Conservation (phyloP, 495 filamentous ascomycete genomes). For the Penicillium paxilli region DNA sequence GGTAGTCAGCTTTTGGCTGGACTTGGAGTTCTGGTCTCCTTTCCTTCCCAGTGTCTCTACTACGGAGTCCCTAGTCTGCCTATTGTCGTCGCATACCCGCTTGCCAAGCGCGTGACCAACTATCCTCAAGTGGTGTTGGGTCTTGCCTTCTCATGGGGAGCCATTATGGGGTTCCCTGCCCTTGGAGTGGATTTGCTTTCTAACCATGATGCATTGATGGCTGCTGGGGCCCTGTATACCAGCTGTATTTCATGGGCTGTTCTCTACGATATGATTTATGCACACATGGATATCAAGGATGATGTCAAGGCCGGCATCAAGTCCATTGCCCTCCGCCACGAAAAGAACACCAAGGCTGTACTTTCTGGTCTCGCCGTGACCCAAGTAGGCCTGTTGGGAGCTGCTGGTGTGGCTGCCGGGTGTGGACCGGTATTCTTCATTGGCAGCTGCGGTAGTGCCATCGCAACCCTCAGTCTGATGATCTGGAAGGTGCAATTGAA, state of each 20-base stretch:
- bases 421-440: constrained; percentile 84
- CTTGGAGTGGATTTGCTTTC: constrained; percentile 77
- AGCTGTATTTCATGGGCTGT: constrained; percentile 94
- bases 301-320: constrained; percentile 93
- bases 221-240: constrained; percentile 73
- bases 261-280: constrained; percentile 98
- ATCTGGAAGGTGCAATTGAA: constrained; percentile 86
- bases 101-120: constrained; percentile 91
- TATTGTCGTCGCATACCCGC: constrained; percentile 80
- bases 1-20: constrained; percentile 79
- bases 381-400: constrained; percentile 78
- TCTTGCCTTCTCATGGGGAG: constrained; percentile 94
- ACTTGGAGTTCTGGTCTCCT: constrained; percentile 79
- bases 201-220: constrained; percentile 61
- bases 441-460: constrained; percentile 81
- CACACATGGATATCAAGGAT: constrained; percentile 97
- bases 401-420: constrained; percentile 70
- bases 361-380: constrained; percentile 70
- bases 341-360: constrained; percentile 82
- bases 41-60: constrained; percentile 79
- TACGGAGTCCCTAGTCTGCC: constrained; percentile 85
- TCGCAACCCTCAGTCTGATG: constrained; percentile 76
- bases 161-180: constrained; percentile 94
- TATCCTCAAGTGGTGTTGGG: constrained; percentile 94
- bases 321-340: constrained; percentile 87